Evolutionary conservation across 306 rosid genomes (phyloP).

Genomic region (Luffa aegyptiaca): DNA sequence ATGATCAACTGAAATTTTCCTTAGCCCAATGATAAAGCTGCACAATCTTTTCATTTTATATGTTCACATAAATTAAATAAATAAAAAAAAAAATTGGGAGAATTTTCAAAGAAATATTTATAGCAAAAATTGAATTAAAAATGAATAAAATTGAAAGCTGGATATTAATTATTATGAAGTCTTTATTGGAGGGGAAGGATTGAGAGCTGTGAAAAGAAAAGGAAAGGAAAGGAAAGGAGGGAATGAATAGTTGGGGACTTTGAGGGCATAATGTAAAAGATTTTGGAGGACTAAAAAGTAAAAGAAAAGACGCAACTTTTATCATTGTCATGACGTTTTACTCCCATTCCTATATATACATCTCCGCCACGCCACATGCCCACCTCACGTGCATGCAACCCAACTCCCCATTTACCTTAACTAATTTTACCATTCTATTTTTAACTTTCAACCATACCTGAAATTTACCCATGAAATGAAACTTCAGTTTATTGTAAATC

Average conservation of each 20-base stretch:
- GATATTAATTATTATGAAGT: background rate
- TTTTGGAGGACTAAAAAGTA: constrained; percentile 78
- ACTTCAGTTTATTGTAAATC: no score
- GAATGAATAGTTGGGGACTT: constrained; percentile 47
- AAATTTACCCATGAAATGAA: background rate
- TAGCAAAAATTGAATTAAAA: background rate
- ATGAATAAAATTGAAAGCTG: background rate
- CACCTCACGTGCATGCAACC: constrained; percentile 83
- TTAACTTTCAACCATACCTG: background rate
- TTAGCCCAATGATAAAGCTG: background rate
- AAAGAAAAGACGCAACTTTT: constrained; percentile 59
- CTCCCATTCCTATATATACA: constrained; percentile 12
- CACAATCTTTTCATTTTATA: background rate
- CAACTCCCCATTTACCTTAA: background rate
- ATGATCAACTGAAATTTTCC: background rate
- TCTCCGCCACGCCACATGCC: constrained; percentile 20
- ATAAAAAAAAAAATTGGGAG: background rate
- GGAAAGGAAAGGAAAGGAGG: background rate
- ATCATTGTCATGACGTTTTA: constrained; percentile 57
- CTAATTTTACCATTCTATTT: background rate
- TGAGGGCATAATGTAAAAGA: constrained; percentile 48
- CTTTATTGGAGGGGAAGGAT: background rate
- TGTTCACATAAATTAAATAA: background rate
- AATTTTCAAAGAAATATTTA: background rate
- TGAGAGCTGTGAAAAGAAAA: background rate